These are phyloP conservation scores for Saitozyma sp. DNA, from an alignment of 768 basidiomycete species.

Conservation along the genomic window DNA sequence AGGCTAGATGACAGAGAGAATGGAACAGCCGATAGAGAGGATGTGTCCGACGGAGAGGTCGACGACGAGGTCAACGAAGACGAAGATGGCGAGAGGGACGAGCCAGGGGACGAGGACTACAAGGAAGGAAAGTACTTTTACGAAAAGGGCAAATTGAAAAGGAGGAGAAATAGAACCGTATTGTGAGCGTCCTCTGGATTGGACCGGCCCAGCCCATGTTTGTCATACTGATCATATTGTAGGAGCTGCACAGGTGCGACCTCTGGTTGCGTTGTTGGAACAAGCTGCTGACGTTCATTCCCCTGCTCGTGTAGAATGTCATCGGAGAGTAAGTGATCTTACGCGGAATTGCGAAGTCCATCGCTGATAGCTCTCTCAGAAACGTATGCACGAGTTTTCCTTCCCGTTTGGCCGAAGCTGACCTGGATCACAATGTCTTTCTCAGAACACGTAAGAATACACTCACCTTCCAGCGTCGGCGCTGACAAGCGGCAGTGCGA, in stretches of 20 bases:
- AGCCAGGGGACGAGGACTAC: constrained; percentile 17
- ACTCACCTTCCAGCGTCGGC: background rate
- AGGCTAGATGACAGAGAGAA: too few species aligned
- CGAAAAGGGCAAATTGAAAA: constrained; percentile 27
- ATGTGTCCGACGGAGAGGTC: background rate
- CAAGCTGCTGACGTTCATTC: background rate
- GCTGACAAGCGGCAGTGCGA: constrained; percentile 41
- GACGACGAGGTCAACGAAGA: constrained; percentile 16
- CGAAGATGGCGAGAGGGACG: constrained; percentile 12
- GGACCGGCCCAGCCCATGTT: too few species aligned
- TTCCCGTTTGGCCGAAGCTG: too few species aligned
- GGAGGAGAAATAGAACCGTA: constrained; percentile 40
- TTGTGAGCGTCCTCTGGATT: constrained; percentile 27
- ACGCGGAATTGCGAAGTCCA: background rate
- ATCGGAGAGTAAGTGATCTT: constrained; percentile 39
- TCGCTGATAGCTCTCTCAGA: constrained; percentile 18
- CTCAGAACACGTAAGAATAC: constrained; percentile 41
- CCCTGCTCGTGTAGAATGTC: constrained; percentile 34
- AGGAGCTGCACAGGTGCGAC: constrained; percentile 47
- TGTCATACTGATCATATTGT: background rate
- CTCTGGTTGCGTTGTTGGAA: background rate
- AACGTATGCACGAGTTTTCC: constrained; percentile 22
- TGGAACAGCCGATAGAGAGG: too few species aligned
- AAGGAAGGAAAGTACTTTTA: constrained; percentile 13
- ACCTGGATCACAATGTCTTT: too few species aligned